Conservation (phyloP, 352 stramenopile species). For the Phytophthora europaea region DNA sequence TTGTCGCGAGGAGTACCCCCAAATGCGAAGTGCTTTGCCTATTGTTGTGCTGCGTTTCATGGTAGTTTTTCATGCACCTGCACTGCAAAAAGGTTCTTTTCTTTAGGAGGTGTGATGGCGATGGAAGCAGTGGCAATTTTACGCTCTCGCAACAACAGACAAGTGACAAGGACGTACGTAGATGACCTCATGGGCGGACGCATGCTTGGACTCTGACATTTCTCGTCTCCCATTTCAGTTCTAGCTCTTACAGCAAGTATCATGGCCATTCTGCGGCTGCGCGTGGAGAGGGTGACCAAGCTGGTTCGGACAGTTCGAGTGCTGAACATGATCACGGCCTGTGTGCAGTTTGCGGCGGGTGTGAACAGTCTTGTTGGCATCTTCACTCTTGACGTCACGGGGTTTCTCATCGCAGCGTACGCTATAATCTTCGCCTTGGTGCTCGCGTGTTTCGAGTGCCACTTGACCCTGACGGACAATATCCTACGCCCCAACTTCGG, state of each 20-base stretch:
- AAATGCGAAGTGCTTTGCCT: conserved; percentile 13
- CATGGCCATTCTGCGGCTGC: conserved; percentile 27
- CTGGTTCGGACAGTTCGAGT: conserved; percentile 41
- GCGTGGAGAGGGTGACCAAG: conserved; percentile 38
- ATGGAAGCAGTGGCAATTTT: background rate
- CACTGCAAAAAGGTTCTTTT: background rate
- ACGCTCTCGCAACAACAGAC: background rate
- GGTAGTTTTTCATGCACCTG: background rate
- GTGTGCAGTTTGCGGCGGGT: conserved; percentile 51
- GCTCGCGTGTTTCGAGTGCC: conserved; percentile 65
- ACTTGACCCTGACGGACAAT: conserved; percentile 52
- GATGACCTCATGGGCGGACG: background rate
- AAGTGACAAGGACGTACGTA: background rate
- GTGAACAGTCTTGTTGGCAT: conserved; percentile 54
- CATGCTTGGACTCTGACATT: background rate
- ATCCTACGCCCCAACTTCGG: conserved; percentile 67
- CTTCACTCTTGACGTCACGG: conserved; percentile 47
- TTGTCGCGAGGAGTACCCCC: conserved; percentile 4
- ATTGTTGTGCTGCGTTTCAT: conserved; percentile 14
- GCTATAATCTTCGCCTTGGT: conserved; percentile 58
- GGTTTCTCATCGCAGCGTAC: conserved; percentile 64
- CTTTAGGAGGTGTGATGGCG: background rate
- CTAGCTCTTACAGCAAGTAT: background rate
- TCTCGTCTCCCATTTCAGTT: background rate
- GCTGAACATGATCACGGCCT: conserved; percentile 56